These are phyloP conservation scores for Lithohypha guttulata DNA, from an alignment of 2,329 filamentous ascomycete genomes.

Conservation along the genomic window DNA sequence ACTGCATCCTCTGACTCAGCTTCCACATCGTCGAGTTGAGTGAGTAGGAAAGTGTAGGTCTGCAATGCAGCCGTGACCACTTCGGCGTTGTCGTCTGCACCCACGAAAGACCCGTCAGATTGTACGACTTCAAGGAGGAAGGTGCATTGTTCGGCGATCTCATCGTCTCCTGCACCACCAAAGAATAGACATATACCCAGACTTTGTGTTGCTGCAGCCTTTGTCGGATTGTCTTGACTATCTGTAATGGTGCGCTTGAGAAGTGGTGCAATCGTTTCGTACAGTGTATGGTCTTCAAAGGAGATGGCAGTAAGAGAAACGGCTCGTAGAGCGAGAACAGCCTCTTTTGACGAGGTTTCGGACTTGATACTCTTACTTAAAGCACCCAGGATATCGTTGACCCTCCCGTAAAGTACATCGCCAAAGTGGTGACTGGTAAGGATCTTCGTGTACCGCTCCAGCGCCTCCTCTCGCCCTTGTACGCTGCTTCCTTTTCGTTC, in stretches of 20 bases:
- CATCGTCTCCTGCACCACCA: constrained; percentile 59
- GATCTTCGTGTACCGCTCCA: constrained; percentile 52
- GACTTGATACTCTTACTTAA: constrained; percentile 61
- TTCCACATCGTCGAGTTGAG: constrained; percentile 63
- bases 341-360: constrained; percentile 59
- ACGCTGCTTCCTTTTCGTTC: constrained; percentile 69
- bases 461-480: constrained; percentile 55
- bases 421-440: constrained; percentile 58
- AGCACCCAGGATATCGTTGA: constrained; percentile 52
- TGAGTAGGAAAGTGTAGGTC: constrained; percentile 71
- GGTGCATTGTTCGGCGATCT: constrained; percentile 60
- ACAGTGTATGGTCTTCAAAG: constrained; percentile 53
- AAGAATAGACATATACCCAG: constrained; percentile 64
- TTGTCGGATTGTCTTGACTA: constrained; percentile 52
- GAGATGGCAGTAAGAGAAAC: constrained; percentile 61
- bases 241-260: constrained; percentile 57
- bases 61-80: constrained; percentile 66
- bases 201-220: constrained; percentile 61
- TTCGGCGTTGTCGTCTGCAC: constrained; percentile 57
- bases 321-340: constrained; percentile 58
- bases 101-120: constrained; percentile 63
- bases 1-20: constrained; percentile 60
- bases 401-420: constrained; percentile 48
- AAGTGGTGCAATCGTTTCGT: constrained; percentile 47
- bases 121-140: constrained; percentile 68